phyloP scores from a whole-genome alignment of 306 rosid species.

The Acmispon strigosus region DNA sequence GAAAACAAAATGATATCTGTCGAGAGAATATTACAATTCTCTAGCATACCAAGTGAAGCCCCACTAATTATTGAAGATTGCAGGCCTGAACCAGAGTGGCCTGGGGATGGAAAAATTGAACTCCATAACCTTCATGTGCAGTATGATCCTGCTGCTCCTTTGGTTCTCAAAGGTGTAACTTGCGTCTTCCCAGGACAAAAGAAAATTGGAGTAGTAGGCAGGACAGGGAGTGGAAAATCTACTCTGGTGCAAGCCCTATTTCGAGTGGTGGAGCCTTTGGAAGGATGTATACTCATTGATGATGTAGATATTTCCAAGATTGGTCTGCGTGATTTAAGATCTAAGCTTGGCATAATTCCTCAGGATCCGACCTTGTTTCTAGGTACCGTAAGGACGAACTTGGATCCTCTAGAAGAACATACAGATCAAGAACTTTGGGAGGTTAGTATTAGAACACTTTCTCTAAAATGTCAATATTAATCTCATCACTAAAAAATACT shows the following conservation, averaged over 20 bases:
- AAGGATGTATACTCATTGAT: slow-evolving; percentile 55
- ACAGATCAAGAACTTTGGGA: slow-evolving; percentile 64
- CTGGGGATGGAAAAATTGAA: slow-evolving; percentile 56
- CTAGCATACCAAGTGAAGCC: slow-evolving; percentile 61
- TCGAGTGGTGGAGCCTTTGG: slow-evolving; percentile 61
- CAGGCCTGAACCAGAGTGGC: slow-evolving; percentile 74
- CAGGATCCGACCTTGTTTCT: slow-evolving; percentile 71
- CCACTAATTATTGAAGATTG: slow-evolving; percentile 43
- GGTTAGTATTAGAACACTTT: slow-evolving; percentile 35
- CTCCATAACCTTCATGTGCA: slow-evolving; percentile 52
- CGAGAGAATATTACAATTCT: slow-evolving; percentile 75
- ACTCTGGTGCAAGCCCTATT: slow-evolving; percentile 82
- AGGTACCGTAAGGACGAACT: slow-evolving; percentile 62
- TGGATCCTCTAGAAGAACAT: slow-evolving; percentile 66
- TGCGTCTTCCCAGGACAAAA: slow-evolving; percentile 58
- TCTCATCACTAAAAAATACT: neutral
- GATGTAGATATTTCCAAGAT: slow-evolving; percentile 51
- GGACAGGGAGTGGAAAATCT: slow-evolving; percentile 89
- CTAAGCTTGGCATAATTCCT: slow-evolving; percentile 68
- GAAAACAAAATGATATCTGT: slow-evolving; percentile 93
- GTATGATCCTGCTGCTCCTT: slow-evolving; percentile 57
- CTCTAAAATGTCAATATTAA: neutral
- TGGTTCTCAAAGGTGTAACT: slow-evolving; percentile 70
- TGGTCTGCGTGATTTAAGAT: slow-evolving; percentile 74
- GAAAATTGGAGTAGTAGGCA: slow-evolving; percentile 73